Evolutionary conservation across 2,329 filamentous ascomycete genomes (phyloP).

Genomic region (Curvularia sp.): DNA sequence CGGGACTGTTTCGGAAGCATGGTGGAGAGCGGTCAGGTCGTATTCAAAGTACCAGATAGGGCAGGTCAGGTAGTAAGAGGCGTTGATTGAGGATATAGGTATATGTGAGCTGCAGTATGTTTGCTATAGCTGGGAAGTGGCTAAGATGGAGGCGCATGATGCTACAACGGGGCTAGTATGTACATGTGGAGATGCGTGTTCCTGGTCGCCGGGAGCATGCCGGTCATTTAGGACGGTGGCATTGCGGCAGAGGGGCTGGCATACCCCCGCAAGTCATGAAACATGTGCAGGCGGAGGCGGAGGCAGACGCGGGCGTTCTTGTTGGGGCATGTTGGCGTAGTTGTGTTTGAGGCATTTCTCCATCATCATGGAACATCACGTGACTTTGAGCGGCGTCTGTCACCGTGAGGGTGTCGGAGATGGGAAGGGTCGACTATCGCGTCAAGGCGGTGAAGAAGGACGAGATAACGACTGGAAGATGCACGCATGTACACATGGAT

Average conservation of each 20-base stretch:
- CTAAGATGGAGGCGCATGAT: background rate
- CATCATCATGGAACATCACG: background rate
- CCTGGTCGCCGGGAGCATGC: slow-evolving; percentile 9
- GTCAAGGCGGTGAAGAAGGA: background rate
- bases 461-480: background rate
- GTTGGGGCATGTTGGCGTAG: background rate
- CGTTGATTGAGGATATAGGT: slow-evolving; percentile 46
- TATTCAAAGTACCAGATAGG: slow-evolving; percentile 32
- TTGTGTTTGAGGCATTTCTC: background rate
- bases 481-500: background rate
- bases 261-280: background rate
- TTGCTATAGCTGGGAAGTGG: slow-evolving; percentile 17
- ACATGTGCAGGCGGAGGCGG: no score
- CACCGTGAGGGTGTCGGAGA: background rate
- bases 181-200: slow-evolving; percentile 1
- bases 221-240: slow-evolving; percentile 6
- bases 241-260: slow-evolving; percentile 3
- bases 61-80: slow-evolving; percentile 36
- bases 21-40: slow-evolving; percentile 20
- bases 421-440: background rate
- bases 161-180: slow-evolving; percentile 2
- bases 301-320: background rate
- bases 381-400: background rate
- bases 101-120: slow-evolving; percentile 37
- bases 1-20: slow-evolving; percentile 50